Evolutionary conservation across 306 rosid genomes (phyloP), one percentile per base, ranked within the genome.

Genomic region (Ormosia semicastrata): DNA sequence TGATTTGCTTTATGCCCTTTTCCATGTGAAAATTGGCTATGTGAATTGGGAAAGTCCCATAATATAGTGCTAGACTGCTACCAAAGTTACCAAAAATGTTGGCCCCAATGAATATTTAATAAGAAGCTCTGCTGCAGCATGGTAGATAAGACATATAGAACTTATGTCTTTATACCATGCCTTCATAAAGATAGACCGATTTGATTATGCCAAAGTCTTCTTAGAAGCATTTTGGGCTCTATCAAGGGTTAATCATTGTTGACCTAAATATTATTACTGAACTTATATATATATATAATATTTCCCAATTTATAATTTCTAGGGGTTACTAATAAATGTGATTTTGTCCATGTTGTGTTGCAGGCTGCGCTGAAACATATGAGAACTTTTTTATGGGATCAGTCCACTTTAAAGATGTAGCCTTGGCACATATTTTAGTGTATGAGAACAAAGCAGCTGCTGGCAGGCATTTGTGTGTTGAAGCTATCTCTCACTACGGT

Each of bases 371-470:
- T 5, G 98, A 93, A 77, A 95, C 94, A 29, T 93, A 86, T 10
- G 87, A 85, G 81, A n/a, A 88, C 83, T 81, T 86, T 41, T 91
- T 87, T 68, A 90, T 91, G 84, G 99, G 98, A 62, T 64, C 80
- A 14, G 95, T 91, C 37, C 98, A 95, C 82, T 95, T 95, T 63
- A 95, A 95, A 81, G 99, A 95, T 85, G 97, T 93, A 36, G 99
- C 98, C 49, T 81, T 89, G 39, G 97, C 98, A 43, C 99, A 95
- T 82, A 85, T 93, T 76, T 78, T 95, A 88, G 95, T 90, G 60
- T 95, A 90, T 62, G 97, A 95, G 80, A 93, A 91, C 89, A 90
- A 91, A 83, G 69, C 87, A 32, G 95, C 97, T 11, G 54, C 90
- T 36, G 97, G 99, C 64, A 90, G 99, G 81, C 99, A 95, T 85